These are phyloP conservation scores for Pinus albicaulis DNA, from an alignment of 75 land plant species.

Conservation along the genomic window DNA sequence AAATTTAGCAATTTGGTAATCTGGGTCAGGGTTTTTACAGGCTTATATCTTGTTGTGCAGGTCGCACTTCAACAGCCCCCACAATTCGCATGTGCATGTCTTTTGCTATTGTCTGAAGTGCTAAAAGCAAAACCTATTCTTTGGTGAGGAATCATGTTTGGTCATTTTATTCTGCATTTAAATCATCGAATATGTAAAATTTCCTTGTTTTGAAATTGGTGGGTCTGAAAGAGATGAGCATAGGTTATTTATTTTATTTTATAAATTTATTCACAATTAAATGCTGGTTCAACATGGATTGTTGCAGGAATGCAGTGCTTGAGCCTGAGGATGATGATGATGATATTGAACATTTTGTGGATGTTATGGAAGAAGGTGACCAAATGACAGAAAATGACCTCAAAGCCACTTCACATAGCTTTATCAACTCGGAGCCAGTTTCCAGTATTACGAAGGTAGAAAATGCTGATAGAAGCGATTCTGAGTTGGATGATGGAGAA, in stretches of 20 bases:
- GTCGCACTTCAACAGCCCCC: constrained; percentile 93
- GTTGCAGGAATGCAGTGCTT: constrained; percentile 67
- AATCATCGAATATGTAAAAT: background rate
- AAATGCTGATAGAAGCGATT: constrained; percentile 17
- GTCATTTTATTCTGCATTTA: background rate
- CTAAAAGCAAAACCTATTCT: constrained; percentile 88
- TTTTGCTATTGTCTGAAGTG: constrained; percentile 86
- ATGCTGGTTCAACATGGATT: background rate
- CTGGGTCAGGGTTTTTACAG: background rate
- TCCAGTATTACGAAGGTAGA: background rate
- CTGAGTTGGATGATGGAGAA: constrained; percentile 16
- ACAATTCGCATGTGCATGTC: constrained; percentile 94
- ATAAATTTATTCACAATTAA: background rate
- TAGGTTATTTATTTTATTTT: constrained; percentile 1
- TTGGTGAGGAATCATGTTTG: constrained; percentile 54
- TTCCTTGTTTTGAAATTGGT: background rate
- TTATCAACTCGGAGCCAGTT: background rate
- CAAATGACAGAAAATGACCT: constrained; percentile 9
- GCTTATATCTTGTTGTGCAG: constrained; percentile 26
- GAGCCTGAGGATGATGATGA: constrained; percentile 84
- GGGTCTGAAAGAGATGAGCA: background rate
- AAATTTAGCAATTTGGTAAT: background rate
- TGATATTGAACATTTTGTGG: constrained; percentile 89
- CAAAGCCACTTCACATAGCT: constrained; percentile 5
- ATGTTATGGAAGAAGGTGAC: constrained; percentile 53